Evolutionary conservation across 2,329 filamentous ascomycete species (phyloP).

Genomic region (Colletotrichum sp.): DNA sequence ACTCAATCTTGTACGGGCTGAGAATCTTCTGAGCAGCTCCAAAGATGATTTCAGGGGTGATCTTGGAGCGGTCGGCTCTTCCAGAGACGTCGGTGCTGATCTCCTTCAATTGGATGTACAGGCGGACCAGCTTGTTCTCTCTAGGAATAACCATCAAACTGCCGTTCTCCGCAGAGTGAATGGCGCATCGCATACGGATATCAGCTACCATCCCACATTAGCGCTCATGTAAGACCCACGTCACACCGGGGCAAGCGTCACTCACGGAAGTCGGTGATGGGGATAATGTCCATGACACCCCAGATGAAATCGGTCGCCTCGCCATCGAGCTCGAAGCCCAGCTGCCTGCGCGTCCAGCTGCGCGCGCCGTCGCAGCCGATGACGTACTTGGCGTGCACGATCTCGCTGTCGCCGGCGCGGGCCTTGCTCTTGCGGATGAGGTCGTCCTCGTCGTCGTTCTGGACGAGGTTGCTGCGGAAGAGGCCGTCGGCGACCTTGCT

Average conservation of each 20-base stretch:
- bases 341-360: constrained; percentile 65
- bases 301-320: constrained; percentile 57
- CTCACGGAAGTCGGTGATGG: constrained; percentile 51
- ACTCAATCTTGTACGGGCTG: constrained; percentile 69
- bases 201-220: constrained; percentile 37
- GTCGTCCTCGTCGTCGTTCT: constrained; percentile 61
- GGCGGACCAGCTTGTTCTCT: constrained; percentile 65
- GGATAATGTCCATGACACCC: constrained; percentile 46
- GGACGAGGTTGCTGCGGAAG: constrained; percentile 62
- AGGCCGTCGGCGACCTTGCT: constrained; percentile 57
- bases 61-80: constrained; percentile 61
- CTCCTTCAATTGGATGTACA: constrained; percentile 69
- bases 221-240: not conserved
- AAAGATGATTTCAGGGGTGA: constrained; percentile 68
- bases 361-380: constrained; percentile 74
- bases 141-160: constrained; percentile 70
- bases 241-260: not conserved
- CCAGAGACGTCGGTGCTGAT: constrained; percentile 45
- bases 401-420: constrained; percentile 42
- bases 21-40: constrained; percentile 67
- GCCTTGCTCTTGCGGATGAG: constrained; percentile 21
- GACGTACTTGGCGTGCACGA: constrained; percentile 65
- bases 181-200: constrained; percentile 62
- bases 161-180: constrained; percentile 61
- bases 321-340: constrained; percentile 62